phyloP scores from a whole-genome alignment of 1,284 basidiomycete genomes.

The Leccinum pachyderme region DNA sequence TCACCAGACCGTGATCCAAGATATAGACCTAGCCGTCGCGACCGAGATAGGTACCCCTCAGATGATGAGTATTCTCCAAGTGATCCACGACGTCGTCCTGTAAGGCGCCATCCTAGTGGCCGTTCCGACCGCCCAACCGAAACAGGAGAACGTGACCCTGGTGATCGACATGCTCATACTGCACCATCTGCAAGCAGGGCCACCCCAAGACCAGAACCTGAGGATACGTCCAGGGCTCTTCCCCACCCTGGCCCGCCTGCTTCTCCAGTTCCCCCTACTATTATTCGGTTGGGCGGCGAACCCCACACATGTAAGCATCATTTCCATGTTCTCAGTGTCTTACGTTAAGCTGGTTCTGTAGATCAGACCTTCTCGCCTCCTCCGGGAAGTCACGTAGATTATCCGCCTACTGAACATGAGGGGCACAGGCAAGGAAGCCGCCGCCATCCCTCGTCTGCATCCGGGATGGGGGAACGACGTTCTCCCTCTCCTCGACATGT shows the following conservation, averaged over 20 bases:
- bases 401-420: slow-evolving; percentile 9
- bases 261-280: slow-evolving; percentile 30
- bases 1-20: too few relatives aligned
- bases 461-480: background rate
- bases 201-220: slow-evolving; percentile 8
- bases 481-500: slow-evolving; percentile 1
- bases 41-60: background rate
- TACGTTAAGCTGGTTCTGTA: slow-evolving; percentile 14
- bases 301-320: slow-evolving; percentile 18
- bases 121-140: slow-evolving; percentile 20
- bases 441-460: background rate
- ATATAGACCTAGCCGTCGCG: background rate
- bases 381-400: slow-evolving; percentile 7
- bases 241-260: slow-evolving; percentile 12
- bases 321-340: slow-evolving; percentile 1
- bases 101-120: slow-evolving; percentile 16
- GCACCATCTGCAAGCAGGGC: slow-evolving; percentile 12
- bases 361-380: slow-evolving; percentile 17
- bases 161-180: slow-evolving; percentile 6
- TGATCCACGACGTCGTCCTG: slow-evolving; percentile 12
- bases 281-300: slow-evolving; percentile 30
- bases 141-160: slow-evolving; percentile 16
- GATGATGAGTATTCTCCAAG: slow-evolving; percentile 5
- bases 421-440: background rate
- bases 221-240: slow-evolving; percentile 2